phyloP scores from a whole-genome alignment of 176 grass and related monocot species.

The Cenchrus americanus region DNA sequence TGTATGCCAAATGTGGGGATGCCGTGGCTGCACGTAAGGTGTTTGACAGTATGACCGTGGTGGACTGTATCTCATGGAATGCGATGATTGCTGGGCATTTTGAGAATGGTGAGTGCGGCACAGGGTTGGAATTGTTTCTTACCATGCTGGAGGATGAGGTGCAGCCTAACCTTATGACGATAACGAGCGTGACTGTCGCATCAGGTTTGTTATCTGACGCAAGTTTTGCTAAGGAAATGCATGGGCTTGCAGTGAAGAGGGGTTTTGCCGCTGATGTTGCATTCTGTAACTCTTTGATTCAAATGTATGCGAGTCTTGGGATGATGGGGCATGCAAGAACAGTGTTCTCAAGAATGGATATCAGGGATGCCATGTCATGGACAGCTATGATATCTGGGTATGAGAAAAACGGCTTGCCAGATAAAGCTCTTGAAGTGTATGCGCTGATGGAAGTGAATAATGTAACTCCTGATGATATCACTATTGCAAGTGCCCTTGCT shows the following conservation, averaged over 20 bases:
- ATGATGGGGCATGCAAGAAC: conserved; percentile 62
- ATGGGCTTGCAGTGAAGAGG: conserved; percentile 74
- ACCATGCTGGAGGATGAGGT: conserved; percentile 71
- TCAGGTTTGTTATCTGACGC: conserved; percentile 50
- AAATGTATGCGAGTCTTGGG: conserved; percentile 73
- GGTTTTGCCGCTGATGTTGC: conserved; percentile 68
- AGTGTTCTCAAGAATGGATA: conserved; percentile 71
- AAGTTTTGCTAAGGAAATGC: conserved; percentile 73
- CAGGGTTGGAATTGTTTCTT: conserved; percentile 71
- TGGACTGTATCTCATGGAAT: conserved; percentile 86
- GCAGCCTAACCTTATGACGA: conserved; percentile 73
- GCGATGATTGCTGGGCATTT: conserved; percentile 88
- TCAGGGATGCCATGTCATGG: conserved; percentile 79
- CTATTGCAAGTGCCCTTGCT: conserved; percentile 71
- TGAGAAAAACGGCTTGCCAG: conserved; percentile 73
- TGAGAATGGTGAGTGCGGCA: conserved; percentile 58
- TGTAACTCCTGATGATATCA: conserved; percentile 70
- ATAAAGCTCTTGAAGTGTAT: conserved; percentile 84
- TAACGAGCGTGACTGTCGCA: conserved; percentile 77
- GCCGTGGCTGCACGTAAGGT: conserved; percentile 57
- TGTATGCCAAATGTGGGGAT: conserved; percentile 88
- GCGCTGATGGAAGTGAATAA: conserved; percentile 72
- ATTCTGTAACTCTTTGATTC: conserved; percentile 77
- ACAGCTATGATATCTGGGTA: conserved; percentile 97
- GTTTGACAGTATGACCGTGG: conserved; percentile 68